phyloP scores from a whole-genome alignment of 1,139 yeast genomes.

The Scheffersomyces quercinus region DNA sequence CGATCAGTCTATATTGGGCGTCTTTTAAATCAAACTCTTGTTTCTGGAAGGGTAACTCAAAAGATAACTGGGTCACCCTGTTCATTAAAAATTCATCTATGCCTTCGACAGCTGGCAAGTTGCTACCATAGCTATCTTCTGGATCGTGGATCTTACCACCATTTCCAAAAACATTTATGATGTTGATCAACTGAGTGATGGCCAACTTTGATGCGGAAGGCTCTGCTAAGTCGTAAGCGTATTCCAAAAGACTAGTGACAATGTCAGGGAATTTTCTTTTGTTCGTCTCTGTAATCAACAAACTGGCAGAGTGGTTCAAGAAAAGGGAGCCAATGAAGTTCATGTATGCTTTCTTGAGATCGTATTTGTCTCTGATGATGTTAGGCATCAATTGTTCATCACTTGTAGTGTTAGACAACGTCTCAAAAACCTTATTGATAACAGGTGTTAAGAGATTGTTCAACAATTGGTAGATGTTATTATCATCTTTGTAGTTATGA shows the following conservation, averaged over 20 bases:
- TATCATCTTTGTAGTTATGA: slow-evolving; percentile 71
- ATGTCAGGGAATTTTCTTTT: slow-evolving; percentile 62
- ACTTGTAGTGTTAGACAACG: slow-evolving; percentile 26
- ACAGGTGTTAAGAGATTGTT: slow-evolving; percentile 75
- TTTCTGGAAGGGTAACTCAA: slow-evolving; percentile 79
- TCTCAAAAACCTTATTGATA: slow-evolving; percentile 60
- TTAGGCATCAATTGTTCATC: slow-evolving; percentile 39
- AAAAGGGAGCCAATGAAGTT: slow-evolving; percentile 68
- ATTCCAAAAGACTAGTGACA: slow-evolving; percentile 64
- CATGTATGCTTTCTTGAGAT: slow-evolving; percentile 69
- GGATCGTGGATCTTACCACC: slow-evolving; percentile 62
- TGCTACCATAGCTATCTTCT: slow-evolving; percentile 54
- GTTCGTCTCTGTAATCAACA: slow-evolving; percentile 70
- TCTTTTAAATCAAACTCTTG: slow-evolving; percentile 67
- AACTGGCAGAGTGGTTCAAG: slow-evolving; percentile 76
- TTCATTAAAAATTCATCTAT: slow-evolving; percentile 69
- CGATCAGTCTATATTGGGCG: slow-evolving; percentile 73
- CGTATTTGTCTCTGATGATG: slow-evolving; percentile 56
- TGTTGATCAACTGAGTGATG: slow-evolving; percentile 64
- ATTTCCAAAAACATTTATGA: slow-evolving; percentile 63
- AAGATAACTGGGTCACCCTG: slow-evolving; percentile 65
- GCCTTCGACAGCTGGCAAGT: slow-evolving; percentile 62
- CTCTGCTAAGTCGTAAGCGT: slow-evolving; percentile 59
- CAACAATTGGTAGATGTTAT: slow-evolving; percentile 69
- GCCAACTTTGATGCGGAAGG: slow-evolving; percentile 66